phyloP scores from a whole-genome alignment of 345 rosid genomes.

The Pistacia integerrima region DNA sequence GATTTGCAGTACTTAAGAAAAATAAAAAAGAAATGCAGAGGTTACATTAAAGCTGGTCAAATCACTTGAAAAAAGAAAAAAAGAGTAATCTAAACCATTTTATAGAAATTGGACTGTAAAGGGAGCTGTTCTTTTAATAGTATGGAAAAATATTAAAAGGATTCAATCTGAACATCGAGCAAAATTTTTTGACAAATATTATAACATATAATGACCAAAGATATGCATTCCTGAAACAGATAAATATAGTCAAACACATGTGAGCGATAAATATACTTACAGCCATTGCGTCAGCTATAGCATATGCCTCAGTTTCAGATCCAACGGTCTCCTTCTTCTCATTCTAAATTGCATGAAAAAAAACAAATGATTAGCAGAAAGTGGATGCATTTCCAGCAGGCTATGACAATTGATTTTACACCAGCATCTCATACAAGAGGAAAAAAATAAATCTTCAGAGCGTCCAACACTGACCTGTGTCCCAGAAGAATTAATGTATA shows the following conservation, averaged over 20 bases:
- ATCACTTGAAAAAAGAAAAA: background rate
- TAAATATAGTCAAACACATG: background rate
- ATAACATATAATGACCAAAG: background rate
- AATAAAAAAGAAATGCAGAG: conserved; percentile 6
- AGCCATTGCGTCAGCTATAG: conserved; percentile 77
- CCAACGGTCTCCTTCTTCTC: conserved; percentile 88
- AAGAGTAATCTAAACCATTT: background rate
- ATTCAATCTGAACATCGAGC: background rate
- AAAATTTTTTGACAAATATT: background rate
- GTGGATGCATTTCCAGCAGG: background rate
- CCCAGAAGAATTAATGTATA: conserved; percentile 85
- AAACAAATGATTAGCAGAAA: conserved; percentile 9
- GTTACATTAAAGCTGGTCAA: conserved; percentile 18
- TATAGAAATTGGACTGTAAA: background rate
- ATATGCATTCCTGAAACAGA: background rate
- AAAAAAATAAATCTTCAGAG: background rate
- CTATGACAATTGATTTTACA: background rate
- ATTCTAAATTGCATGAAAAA: conserved; percentile 50
- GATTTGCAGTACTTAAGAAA: conserved; percentile 63
- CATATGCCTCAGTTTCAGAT: conserved; percentile 90
- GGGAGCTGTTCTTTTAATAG: background rate
- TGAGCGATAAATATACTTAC: conserved; percentile 50
- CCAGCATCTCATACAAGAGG: background rate
- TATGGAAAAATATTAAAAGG: background rate
- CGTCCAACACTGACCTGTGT: conserved; percentile 57